A percentile compares a stretch with the other conserved stretches of the same genome.
Conservation (phyloP, 1,139 yeast genomes). For the Debaryomycetaceae sp. region DNA sequence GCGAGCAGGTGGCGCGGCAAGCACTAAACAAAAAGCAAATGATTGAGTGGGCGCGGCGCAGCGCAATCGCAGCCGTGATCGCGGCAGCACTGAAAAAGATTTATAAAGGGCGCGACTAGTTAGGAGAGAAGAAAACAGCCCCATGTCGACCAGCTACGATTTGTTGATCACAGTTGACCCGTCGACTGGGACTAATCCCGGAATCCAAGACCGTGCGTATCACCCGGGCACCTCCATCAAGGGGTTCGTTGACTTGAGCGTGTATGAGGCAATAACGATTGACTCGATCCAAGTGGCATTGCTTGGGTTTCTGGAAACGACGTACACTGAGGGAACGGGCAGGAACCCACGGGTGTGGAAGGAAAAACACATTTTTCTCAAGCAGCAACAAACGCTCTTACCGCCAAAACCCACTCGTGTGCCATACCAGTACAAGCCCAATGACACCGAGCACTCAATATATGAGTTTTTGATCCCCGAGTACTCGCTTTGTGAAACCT, state of each 20-base stretch:
- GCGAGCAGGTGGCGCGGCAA: too few species aligned
- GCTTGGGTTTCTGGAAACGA: slow-evolving; percentile 9
- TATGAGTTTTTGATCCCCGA: slow-evolving; percentile 7
- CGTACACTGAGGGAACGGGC: slow-evolving; percentile 2
- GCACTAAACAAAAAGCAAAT: too few species aligned
- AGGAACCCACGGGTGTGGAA: slow-evolving; percentile 8
- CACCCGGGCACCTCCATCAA: slow-evolving; percentile 8
- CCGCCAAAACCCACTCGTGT: slow-evolving; percentile 3
- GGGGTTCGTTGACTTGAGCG: slow-evolving; percentile 6
- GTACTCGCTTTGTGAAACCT: slow-evolving; percentile 8
- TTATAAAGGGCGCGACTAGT: too few species aligned
- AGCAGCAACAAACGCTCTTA: slow-evolving; percentile 3
- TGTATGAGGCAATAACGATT: slow-evolving; percentile 4
- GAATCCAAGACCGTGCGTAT: slow-evolving; percentile 5
- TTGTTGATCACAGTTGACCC: slow-evolving; percentile 8
- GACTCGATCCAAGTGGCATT: slow-evolving; percentile 8
- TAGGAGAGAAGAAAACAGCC: too few species aligned
- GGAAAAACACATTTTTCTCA: slow-evolving; percentile 9
- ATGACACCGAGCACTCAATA: slow-evolving; percentile 1
- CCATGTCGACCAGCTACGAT: slow-evolving; percentile 10
- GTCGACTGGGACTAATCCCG: slow-evolving; percentile 6
- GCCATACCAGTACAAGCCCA: slow-evolving; percentile 2
- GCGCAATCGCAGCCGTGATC: too few species aligned
- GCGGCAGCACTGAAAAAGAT: too few species aligned
- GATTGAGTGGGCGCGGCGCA: too few species aligned